These are phyloP conservation scores for Trametes elegans DNA, from an alignment of 768 basidiomycete genomes.

Conservation along the genomic window DNA sequence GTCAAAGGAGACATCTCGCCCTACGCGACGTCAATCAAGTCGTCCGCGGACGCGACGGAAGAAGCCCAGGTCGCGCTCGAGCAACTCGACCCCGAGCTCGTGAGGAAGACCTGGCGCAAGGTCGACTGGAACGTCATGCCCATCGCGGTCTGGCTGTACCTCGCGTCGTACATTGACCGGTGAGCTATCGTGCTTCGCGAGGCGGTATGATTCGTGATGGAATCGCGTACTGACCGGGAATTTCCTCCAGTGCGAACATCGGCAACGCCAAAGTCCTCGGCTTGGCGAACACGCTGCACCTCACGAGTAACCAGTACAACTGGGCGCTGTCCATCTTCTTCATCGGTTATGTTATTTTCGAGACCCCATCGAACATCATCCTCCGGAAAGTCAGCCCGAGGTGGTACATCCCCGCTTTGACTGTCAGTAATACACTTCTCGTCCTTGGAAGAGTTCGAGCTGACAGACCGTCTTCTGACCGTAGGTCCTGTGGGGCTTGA, in stretches of 20 bases:
- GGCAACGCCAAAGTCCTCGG: constrained; percentile 33
- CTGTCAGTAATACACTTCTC: constrained; percentile 29
- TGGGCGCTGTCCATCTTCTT: constrained; percentile 42
- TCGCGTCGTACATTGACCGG: constrained; percentile 34
- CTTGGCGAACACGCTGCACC: constrained; percentile 21
- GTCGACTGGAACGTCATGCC: constrained; percentile 37
- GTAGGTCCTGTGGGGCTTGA: constrained; percentile 32
- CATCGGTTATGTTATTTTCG: constrained; percentile 41
- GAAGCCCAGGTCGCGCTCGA: constrained; percentile 10
- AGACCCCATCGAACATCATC: constrained; percentile 40
- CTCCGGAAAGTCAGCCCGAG: constrained; percentile 35
- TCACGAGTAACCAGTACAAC: constrained; percentile 35
- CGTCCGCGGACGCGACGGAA: constrained; percentile 5
- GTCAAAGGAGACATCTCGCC: constrained; percentile 1
- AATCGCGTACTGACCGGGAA: too few relatives aligned
- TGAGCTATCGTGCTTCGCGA: constrained; percentile 1
- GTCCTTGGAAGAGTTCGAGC: not conserved
- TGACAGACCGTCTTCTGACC: not conserved
- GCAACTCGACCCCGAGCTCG: constrained; percentile 19
- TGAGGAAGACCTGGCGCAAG: constrained; percentile 28
- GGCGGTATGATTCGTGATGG: not conserved
- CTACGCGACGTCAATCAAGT: constrained; percentile 11
- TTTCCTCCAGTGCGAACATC: constrained; percentile 29
- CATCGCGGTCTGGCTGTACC: constrained; percentile 36
- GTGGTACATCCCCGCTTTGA: constrained; percentile 38